Evolutionary conservation across 1,139 yeast species (phyloP), one percentile per base, ranked within the genome.

Genomic region (Geotrichum citri-aurantii): DNA sequence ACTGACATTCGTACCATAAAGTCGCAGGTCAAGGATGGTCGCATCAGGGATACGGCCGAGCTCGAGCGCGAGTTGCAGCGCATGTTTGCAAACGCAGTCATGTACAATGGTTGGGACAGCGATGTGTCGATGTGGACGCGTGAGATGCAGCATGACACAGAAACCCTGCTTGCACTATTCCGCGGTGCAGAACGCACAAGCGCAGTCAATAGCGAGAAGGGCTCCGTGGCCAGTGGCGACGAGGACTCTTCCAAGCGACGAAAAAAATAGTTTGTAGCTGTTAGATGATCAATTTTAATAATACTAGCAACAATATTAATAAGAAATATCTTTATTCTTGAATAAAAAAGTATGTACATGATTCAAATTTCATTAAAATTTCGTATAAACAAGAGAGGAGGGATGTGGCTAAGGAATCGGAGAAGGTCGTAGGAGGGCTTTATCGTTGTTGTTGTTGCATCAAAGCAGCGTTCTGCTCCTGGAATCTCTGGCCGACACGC

Each of bases 401-500:
- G 44, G 21, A 7, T 37, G 44, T 37, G n/a, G 21, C 17, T 10
- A 37, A 37, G 17, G 12, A 33, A 33, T 8, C 5, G 44, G 44
- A 37, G 44, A n/a, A 17, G 44, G 44, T 37, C 44, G 10, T 37
- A 7, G 19, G 19, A 17, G 12, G 8, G 14, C 44, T 48, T 26
- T 48, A 26, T 21, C 46, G 54, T 40, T 51, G 54, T 27, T 55
- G 57, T 40, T 55, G 50, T 55, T 55, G 58, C 58, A 55, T 55
- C 51, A 55, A 50, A 33, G 49, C 50, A 46, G 58, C 58, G 40
- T 51, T 55, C 37, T 53, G 50, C 44, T 54, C 52, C 26, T 48
- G 57, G 52, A 49, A 53, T 77, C 99, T 86, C 76, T 89, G 95
- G 55, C 99, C 99, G 60, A 95, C 97, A 75, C 99, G 86, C 79